Evolutionary conservation across 2,329 filamentous ascomycete species (phyloP).

Genomic region (Alternaria dauci): DNA sequence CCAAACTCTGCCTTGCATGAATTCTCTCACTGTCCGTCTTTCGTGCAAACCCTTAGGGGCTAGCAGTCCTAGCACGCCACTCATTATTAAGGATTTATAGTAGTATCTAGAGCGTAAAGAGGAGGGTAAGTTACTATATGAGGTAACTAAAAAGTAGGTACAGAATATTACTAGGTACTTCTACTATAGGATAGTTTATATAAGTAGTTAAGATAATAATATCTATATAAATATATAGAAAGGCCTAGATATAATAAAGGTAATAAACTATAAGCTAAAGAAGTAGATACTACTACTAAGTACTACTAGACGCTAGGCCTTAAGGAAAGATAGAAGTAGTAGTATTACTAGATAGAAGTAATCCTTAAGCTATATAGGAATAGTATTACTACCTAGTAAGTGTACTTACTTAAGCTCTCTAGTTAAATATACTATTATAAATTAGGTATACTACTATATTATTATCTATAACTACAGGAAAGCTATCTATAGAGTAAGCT

Average conservation of each 20-base stretch:
- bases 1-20: too few relatives aligned
- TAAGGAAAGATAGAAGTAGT: conserved; percentile 19
- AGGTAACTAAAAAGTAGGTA: conserved; percentile 49
- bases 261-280: not conserved
- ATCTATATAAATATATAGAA: conserved; percentile 15
- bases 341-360: not conserved
- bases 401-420: too few relatives aligned
- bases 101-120: conserved; percentile 54
- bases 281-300: not conserved
- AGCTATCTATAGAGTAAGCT: too few relatives aligned
- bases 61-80: conserved; percentile 25
- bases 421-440: too few relatives aligned
- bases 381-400: too few relatives aligned
- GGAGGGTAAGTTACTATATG: conserved; percentile 53
- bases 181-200: conserved; percentile 17
- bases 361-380: not conserved
- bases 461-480: too few relatives aligned
- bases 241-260: conserved; percentile 10
- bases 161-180: conserved; percentile 27
- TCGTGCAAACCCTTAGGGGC: too few relatives aligned
- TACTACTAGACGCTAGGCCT: conserved; percentile 21
- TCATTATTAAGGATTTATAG: conserved; percentile 60
- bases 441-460: too few relatives aligned
- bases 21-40: too few relatives aligned
- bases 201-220: conserved; percentile 8